Base-by-base conservation (phyloP, 257 asterid species). In the Nicotiana otophora region DNA sequence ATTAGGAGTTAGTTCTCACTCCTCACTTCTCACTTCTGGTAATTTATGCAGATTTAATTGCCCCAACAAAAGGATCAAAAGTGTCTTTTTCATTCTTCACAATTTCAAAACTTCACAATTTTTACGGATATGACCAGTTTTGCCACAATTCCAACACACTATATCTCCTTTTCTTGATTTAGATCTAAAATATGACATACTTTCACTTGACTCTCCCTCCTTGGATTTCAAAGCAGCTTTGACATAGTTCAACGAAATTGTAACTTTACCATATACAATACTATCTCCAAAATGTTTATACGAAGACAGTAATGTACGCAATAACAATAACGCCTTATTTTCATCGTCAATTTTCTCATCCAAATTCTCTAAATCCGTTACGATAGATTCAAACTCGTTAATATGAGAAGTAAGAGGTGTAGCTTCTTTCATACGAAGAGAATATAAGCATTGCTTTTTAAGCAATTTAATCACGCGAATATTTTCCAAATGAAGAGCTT, bases 81-180 rank as follows among this genome's bases (percentile, higher is more conserved):
- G 26, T 23, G 26, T 23, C 39, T 26, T 16, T 16, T 14, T 30
- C 19, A 28, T 30, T 65, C 23, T 33, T 67, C 75, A 17, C 75
- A 66, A 65, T 31, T 65, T 31, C 23, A 15, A 48, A 65, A 66
- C 7, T 34, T 34, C 39, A 16, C 74, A 67, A 67, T 16, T 66
- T 33, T 15, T 67, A 33, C 3, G 16, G 7, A 17, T 36, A 17
- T 67, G 28, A 16, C 75, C 75, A 17, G 34, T 33, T 67, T 17
- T 67, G 34, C 51, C 75, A 67, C 28, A 67, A 67, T 67, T 67
- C 75, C 75, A 67, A 67, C 65, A 67, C 26, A 67, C 75, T 7
- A 31, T 11, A 0, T 8, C 28, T 33, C 75, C 14, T 7, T 67
- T 67, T 67, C 51, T 67, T 23, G 51, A 67, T 67, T n/a, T 65